Evolutionary conservation across 2,329 filamentous ascomycete species (phyloP), one percentile per base, ranked within the genome.

Genomic region (Penicillium sp.): DNA sequence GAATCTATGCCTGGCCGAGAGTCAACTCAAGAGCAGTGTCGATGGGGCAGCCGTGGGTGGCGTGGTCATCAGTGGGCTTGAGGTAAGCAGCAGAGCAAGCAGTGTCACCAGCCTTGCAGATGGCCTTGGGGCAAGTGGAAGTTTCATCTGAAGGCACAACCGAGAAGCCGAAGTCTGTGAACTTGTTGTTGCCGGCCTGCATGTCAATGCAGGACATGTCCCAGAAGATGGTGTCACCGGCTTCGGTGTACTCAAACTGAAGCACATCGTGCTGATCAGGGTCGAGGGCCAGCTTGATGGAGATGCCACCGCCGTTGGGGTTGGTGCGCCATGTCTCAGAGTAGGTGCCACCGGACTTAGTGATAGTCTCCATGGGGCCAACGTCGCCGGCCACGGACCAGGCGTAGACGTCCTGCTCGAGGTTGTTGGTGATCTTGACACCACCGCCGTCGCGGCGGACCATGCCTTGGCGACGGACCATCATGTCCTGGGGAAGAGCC

Each of bases 191-290:
- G 57, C 62, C 57, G 10, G 59, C 31, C 33, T 59, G 56, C 63
- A 72, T 68, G 61, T 75, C 60, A 57, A 75, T 73, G 63, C 67
- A 73, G 53, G 73, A 75, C n/a, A 75, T 61, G 57, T 75, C 73
- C 69, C 72, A 75, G 67, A 61, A 74, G 61, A 75, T 68, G 28
- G 64, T 72, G 38, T 69, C 67, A 33, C 55, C 50, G 10, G 59
- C 43, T 37, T 67, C 55, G 54, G 72, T 75, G 66, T 75, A 75
- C 62, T 75, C 72, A 61, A 74, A 76, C 68, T 77, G 75, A n/a
- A 76, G 72, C 43, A 77, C 69, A 22, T 75, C 67, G 53, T 57
- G 37, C 58, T 72, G 69, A 48, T 61, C 55, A 19, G 64, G 60
- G 19, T 59, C 55, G 57, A 68, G 67, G 55, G 74, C 64, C 37